phyloP scores from a whole-genome alignment of 2,329 filamentous ascomycete species.

The Endoconidiophora laricicola region DNA sequence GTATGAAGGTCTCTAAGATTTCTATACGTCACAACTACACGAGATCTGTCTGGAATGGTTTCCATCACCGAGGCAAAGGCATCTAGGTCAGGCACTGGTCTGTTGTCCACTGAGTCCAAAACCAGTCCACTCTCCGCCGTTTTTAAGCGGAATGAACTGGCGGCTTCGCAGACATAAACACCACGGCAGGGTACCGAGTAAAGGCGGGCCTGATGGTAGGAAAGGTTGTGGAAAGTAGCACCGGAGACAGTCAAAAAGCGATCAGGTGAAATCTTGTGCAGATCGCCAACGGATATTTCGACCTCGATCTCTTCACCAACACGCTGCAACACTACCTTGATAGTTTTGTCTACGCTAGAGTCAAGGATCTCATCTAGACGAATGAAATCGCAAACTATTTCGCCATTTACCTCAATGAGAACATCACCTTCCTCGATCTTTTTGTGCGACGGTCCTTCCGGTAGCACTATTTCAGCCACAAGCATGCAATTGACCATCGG shows the following conservation, averaged over 20 bases:
- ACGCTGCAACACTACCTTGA: slow-evolving; percentile 70
- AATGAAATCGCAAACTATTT: slow-evolving; percentile 85
- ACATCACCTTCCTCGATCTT: slow-evolving; percentile 93
- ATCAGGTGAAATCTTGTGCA: slow-evolving; percentile 90
- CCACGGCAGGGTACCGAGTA: slow-evolving; percentile 87
- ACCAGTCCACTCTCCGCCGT: slow-evolving; percentile 85
- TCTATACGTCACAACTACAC: slow-evolving; percentile 89
- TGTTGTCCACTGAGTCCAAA: slow-evolving; percentile 80
- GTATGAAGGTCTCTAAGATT: slow-evolving; percentile 91
- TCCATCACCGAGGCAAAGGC: slow-evolving; percentile 86
- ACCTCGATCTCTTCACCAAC: slow-evolving; percentile 79
- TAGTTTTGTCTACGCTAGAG: slow-evolving; percentile 61
- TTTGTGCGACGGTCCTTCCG: slow-evolving; percentile 69
- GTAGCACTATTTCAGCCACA: slow-evolving; percentile 86
- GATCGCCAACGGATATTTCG: slow-evolving; percentile 68
- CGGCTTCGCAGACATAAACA: slow-evolving; percentile 87
- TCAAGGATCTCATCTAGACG: slow-evolving; percentile 83
- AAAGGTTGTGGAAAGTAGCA: slow-evolving; percentile 87
- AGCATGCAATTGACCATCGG: slow-evolving; percentile 94
- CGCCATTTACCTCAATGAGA: slow-evolving; percentile 79
- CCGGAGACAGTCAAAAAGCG: slow-evolving; percentile 89
- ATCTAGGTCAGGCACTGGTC: slow-evolving; percentile 72
- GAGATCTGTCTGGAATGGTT: slow-evolving; percentile 60
- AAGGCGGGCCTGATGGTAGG: slow-evolving; percentile 91
- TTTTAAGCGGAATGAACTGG: slow-evolving; percentile 88